Conservation (phyloP, 225 moss, liverwort and hornwort genomes). For the Thuidium tamariscinum region DNA sequence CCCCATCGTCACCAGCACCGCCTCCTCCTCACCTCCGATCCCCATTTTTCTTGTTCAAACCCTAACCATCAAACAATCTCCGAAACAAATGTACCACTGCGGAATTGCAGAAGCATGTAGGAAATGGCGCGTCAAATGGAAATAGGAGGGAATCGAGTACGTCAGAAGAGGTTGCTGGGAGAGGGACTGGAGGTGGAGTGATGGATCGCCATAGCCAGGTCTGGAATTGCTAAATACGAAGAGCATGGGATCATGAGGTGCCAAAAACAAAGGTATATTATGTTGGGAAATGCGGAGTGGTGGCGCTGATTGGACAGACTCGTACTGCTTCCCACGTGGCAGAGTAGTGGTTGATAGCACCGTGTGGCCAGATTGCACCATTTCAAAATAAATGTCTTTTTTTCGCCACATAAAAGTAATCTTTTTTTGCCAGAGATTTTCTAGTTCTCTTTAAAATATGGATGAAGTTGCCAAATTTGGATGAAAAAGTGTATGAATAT, state of each 20-base stretch:
- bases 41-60: slow-evolving; percentile 5
- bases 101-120: neutral
- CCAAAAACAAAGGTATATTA: neutral
- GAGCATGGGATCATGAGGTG: neutral
- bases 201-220: neutral
- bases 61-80: neutral
- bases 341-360: neutral
- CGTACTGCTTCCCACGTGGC: neutral
- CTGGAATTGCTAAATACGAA: neutral
- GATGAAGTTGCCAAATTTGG: too few relatives aligned
- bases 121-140: neutral
- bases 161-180: neutral
- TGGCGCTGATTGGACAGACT: neutral
- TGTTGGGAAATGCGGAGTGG: too few relatives aligned
- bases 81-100: neutral
- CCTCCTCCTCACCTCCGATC: slow-evolving; percentile 1
- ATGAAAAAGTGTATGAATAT: too few relatives aligned
- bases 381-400: too few relatives aligned
- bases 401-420: too few relatives aligned
- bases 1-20: neutral
- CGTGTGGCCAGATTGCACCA: too few relatives aligned
- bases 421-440: too few relatives aligned
- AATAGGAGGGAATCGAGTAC: neutral
- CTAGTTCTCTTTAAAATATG: too few relatives aligned
- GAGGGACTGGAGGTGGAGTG: neutral